These are phyloP conservation scores for Microdochium nivale DNA, from an alignment of 2,329 filamentous ascomycete genomes.

Conservation along the genomic window DNA sequence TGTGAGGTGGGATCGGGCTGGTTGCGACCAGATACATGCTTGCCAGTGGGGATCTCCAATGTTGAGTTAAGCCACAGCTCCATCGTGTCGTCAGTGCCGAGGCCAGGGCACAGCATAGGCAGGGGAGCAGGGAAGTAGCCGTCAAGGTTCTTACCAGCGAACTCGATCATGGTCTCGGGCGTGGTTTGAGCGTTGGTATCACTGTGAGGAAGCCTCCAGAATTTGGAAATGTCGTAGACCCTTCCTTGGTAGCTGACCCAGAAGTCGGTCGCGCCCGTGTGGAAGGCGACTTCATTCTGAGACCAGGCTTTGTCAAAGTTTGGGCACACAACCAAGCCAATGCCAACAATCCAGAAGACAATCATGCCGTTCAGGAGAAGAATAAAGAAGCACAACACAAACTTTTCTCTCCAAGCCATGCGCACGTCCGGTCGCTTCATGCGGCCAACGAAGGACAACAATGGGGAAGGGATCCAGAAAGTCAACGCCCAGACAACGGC, in stretches of 20 bases:
- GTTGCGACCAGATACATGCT: constrained; percentile 62
- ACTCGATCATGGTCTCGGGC: constrained; percentile 59
- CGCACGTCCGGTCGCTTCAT: constrained; percentile 97
- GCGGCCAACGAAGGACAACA: constrained; percentile 72
- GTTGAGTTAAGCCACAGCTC: constrained; percentile 59
- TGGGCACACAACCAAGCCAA: constrained; percentile 80
- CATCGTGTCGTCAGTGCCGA: constrained; percentile 53
- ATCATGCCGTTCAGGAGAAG: constrained; percentile 70
- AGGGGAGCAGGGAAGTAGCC: constrained; percentile 81
- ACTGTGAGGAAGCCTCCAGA: constrained; percentile 79
- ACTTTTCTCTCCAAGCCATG: constrained; percentile 94
- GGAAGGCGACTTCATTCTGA: constrained; percentile 56
- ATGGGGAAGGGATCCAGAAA: constrained; percentile 87
- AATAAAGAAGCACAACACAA: constrained; percentile 76
- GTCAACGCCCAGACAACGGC: constrained; percentile 76
- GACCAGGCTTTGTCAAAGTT: constrained; percentile 89
- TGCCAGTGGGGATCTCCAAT: constrained; percentile 39
- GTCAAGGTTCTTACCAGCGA: constrained; percentile 72
- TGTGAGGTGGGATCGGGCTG: constrained; percentile 47
- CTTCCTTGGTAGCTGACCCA: constrained; percentile 81
- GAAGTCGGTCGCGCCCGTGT: constrained; percentile 67
- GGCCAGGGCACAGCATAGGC: constrained; percentile 60
- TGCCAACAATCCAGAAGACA: constrained; percentile 86
- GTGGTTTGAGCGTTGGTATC: constrained; percentile 57
- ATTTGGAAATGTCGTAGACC: constrained; percentile 88